Evolutionary conservation across 1,139 yeast species (phyloP), one percentile per base, ranked within the genome.

Genomic region (Taphrina pruni): DNA sequence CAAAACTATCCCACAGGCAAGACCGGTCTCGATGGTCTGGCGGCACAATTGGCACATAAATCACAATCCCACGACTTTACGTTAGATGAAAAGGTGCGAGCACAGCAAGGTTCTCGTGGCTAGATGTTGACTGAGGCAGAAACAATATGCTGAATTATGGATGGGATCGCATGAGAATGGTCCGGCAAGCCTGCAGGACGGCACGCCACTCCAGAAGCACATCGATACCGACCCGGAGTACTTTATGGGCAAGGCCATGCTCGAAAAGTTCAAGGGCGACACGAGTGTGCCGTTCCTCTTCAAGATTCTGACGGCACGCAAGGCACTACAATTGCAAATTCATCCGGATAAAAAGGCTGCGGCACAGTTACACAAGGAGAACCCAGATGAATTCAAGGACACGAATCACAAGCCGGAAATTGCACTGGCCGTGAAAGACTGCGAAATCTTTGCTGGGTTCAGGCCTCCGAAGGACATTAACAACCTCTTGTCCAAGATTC

Each of bases 151-250:
- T 9, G 60, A 81, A 77, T 83, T 94, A 74, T 94, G 99, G 99
- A 94, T 94, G 99, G 99, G 99, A 39, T 92, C 98, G 39, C 99
- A 94, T 77, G 95, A 96, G 64, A 92, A 90, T 14, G 97, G 98
- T 21, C 88, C 97, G n/a, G 81, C 81, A 67, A 84, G 86, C 57
- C 83, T 84, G 21, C 84, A 82, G 39, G 79, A 82, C 48, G 86
- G 86, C 51, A 80, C 84, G 73, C 77, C 83, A 36, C 83, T 94
- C 76, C 84, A 93, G 72, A 90, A 89, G 20, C 78, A 90, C 62
- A 85, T 93, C 64, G 80, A 82, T 41, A 76, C 80, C 6, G 77
- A 88, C 73, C 95, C 97, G n/a, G 79, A 81, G 55, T 78, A 81
- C 62, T 83, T 85, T 71, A 81, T 90, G 72, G 90, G 90, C 73